These are phyloP conservation scores for Saccharomycopsis fermentans DNA, from an alignment of 805 yeast genomes.

Conservation along the genomic window DNA sequence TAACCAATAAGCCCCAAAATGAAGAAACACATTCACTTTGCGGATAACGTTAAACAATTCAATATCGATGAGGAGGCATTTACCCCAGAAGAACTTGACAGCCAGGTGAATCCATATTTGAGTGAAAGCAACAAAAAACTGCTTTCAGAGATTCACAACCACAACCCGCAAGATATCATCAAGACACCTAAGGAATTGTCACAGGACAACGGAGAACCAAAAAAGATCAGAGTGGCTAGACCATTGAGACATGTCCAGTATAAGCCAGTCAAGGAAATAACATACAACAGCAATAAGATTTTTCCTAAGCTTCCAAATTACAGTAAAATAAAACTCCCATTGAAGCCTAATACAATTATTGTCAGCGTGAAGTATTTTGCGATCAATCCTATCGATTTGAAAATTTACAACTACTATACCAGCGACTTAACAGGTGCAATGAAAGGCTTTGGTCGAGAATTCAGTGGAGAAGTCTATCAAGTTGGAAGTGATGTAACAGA, in stretches of 20 bases:
- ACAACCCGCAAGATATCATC: neutral
- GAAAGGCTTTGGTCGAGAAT: conserved; percentile 65
- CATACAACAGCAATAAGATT: conserved; percentile 26
- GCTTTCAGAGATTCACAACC: conserved; percentile 5
- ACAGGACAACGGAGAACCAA: conserved; percentile 8
- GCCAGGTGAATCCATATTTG: conserved; percentile 13
- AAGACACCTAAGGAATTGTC: conserved; percentile 15
- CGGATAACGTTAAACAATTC: conserved; percentile 4
- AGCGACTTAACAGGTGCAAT: conserved; percentile 41
- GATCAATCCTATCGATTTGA: conserved; percentile 56
- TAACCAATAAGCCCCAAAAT: neutral
- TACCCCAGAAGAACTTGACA: conserved; percentile 15
- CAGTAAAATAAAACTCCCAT: conserved; percentile 41
- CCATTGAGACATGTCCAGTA: conserved; percentile 42
- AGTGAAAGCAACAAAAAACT: conserved; percentile 1
- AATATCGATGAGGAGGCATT: conserved; percentile 11
- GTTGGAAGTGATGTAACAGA: conserved; percentile 22
- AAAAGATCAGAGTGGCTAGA: conserved; percentile 29
- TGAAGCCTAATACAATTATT: conserved; percentile 37
- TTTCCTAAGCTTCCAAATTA: conserved; percentile 39
- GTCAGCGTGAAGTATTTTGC: conserved; percentile 52
- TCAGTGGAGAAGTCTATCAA: conserved; percentile 46
- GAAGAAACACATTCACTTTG: neutral
- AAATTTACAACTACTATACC: conserved; percentile 46
- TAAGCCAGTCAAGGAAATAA: conserved; percentile 41